Base-by-base conservation (phyloP, 208 protist genomes). In the Leishmania tropica region DNA sequence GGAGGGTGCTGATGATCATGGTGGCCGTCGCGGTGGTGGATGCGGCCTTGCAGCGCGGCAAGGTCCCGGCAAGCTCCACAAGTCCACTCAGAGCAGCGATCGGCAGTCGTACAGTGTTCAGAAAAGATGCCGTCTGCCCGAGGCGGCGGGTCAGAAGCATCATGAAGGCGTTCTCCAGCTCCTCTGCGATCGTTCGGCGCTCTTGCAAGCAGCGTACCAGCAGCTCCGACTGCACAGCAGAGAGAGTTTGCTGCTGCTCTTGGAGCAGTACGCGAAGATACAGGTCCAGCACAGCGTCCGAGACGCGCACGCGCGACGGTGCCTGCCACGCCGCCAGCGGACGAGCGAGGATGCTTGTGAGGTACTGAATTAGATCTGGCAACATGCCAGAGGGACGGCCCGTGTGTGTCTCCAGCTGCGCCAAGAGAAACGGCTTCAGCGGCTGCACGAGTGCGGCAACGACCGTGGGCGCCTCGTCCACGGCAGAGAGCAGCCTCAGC, bases 71-170 rank as follows among this genome's bases (percentile, higher is more conserved):
- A n/a, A 83, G 35, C 62, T 77, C 80, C n/a, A 84, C 74, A 76
- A 78, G 79, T 1, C 40, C 15, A 72, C 76, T 70, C 53, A 87
- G 71, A 54, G 79, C 68, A 54, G 60, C 35, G 13, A 70, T 48
- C 31, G 84, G 80, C 53, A 87, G 62, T 40, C 37, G 45, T 51
- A 70, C 75, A 35, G 47, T 48, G 15, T 5, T 62, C 21, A 87
- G 42, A 21, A 87, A 74, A 3, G 84, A 45, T 48, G 79, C 72
- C 0, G 74, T 67, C 75, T 87, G 84, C 1, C 94, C 94, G 15
- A 96, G 78, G 10, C 90, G 87, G 2, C 92, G 90, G n/a, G 91
- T 87, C 80, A 93, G 72, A 11, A 97, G 85, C 73, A 92, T 77
- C 73, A 92, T 84, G 48, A 92, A 91, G 24, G 87, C 84, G 24